Conservation (phyloP, 1,284 basidiomycete genomes). For the Rhodotorula glutinis region DNA sequence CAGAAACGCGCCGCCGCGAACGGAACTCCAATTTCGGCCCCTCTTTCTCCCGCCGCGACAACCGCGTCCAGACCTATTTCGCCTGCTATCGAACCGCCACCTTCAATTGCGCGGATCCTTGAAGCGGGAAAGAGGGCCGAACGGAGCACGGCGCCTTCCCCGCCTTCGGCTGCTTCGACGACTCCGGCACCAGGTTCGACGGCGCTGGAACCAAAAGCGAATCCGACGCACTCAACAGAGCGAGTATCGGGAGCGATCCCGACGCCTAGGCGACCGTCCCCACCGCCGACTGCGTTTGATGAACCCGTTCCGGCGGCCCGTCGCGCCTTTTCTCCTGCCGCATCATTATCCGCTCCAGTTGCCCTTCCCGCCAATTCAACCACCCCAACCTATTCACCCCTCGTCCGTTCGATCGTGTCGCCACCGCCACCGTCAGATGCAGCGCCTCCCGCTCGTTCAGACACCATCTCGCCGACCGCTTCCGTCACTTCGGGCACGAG, state of each 20-base stretch:
- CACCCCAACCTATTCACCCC: no score
- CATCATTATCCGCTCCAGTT: no score
- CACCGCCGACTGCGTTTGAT: no score
- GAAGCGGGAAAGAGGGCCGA: background rate
- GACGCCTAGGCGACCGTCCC: no score
- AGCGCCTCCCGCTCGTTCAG: background rate
- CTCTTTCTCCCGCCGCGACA: background rate
- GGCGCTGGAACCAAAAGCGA: no score
- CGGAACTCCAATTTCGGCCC: background rate
- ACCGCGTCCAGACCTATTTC: background rate
- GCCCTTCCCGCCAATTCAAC: no score
- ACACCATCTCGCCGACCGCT: background rate
- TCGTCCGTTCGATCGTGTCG: background rate
- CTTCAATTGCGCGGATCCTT: background rate
- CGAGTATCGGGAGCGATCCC: no score
- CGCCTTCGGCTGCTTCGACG: background rate
- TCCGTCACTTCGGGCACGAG: background rate
- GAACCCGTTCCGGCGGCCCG: no score
- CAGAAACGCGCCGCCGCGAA: constrained; percentile 19
- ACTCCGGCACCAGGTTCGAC: background rate
- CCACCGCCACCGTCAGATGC: background rate
- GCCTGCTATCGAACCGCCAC: background rate
- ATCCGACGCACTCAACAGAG: no score
- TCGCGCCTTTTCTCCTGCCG: no score
- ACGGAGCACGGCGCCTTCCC: background rate